phyloP scores from a whole-genome alignment of 2,329 filamentous ascomycete genomes.

The Diplodia corticola region DNA sequence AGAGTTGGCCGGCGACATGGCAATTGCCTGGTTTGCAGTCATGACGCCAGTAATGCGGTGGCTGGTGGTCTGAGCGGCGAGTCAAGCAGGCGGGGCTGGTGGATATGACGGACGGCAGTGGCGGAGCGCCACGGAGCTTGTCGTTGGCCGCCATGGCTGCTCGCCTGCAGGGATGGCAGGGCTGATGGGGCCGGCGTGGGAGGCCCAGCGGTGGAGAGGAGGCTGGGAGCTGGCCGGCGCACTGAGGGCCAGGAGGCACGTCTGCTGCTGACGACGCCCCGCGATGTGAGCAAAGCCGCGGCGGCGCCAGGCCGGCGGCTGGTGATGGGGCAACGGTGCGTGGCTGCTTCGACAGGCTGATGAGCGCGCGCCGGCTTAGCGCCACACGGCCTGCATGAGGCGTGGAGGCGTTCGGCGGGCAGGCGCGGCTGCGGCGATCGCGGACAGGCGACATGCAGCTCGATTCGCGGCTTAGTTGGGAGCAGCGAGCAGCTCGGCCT shows the following conservation, averaged over 20 bases:
- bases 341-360: neutral
- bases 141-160: constrained; percentile 1
- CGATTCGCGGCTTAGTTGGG: neutral
- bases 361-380: neutral
- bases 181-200: neutral
- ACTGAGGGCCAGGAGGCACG: neutral
- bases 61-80: constrained; percentile 18
- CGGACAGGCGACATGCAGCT: neutral
- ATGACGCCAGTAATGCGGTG: constrained; percentile 16
- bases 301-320: neutral
- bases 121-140: constrained; percentile 20
- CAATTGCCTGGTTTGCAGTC: neutral
- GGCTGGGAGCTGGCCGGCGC: neutral
- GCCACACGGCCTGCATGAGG: neutral
- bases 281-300: neutral
- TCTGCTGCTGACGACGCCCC: neutral
- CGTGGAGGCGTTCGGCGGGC: neutral
- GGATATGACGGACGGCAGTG: constrained; percentile 10
- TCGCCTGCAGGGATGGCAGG: neutral
- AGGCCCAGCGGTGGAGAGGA: neutral
- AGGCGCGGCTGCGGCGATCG: constrained; percentile 4
- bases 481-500: neutral
- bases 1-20: neutral
- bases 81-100: constrained; percentile 16
- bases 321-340: neutral